Evolutionary conservation across 164 flowering plant species (phyloP).

Genomic region (Umbellularia californica): DNA sequence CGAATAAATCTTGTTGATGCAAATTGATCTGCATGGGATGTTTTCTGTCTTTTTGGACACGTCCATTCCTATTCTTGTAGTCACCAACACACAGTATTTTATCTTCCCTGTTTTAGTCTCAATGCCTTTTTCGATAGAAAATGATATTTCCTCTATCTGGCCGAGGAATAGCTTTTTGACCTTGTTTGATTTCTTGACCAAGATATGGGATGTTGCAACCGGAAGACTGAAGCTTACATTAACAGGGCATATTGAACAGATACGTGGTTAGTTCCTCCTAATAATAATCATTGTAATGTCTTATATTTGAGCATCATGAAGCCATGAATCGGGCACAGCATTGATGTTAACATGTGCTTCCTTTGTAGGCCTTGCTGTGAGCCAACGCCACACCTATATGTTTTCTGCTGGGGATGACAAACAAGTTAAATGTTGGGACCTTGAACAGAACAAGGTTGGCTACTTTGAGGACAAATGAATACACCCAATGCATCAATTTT

Average conservation of each 20-base stretch:
- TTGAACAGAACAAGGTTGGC: conserved; percentile 94
- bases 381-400: conserved; percentile 83
- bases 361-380: conserved; percentile 91
- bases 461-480: neutral
- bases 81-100: no score
- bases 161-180: no score
- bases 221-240: conserved; percentile 85
- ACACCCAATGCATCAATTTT: neutral
- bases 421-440: conserved; percentile 99
- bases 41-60: no score
- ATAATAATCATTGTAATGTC: conserved; percentile 7
- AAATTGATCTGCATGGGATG: no score
- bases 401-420: conserved; percentile 99
- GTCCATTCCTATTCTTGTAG: no score
- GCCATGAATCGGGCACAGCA: neutral
- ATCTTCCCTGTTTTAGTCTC: neutral
- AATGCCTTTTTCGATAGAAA: neutral
- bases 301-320: neutral
- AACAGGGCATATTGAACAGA: conserved; percentile 95
- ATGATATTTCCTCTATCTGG: conserved; percentile 6
- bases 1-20: no score
- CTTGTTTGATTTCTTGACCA: neutral
- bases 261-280: conserved; percentile 61
- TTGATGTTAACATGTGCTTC: conserved; percentile 7
- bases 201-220: conserved; percentile 96